These are phyloP conservation scores for Anthoceros angustus DNA, from an alignment of 225 moss, liverwort and hornwort genomes.

Conservation along the genomic window DNA sequence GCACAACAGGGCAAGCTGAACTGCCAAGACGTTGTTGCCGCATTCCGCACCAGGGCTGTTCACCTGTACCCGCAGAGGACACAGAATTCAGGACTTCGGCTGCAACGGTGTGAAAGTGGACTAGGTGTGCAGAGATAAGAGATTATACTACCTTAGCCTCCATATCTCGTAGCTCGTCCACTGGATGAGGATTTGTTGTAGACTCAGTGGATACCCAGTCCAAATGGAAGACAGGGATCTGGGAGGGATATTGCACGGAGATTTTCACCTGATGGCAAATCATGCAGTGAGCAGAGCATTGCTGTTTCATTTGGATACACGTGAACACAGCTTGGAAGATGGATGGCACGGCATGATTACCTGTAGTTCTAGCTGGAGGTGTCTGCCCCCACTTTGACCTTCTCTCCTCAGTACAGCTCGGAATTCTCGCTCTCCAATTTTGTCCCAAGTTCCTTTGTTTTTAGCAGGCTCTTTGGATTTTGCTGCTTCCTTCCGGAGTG, in stretches of 20 bases:
- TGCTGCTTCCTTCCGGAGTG: not conserved
- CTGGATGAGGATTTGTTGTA: not conserved
- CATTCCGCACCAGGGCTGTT: not conserved
- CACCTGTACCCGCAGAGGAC: not conserved
- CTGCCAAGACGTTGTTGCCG: not conserved
- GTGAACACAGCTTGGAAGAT: not conserved
- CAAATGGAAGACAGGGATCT: not conserved
- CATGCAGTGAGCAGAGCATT: not conserved
- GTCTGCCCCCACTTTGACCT: not conserved
- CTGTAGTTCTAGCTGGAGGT: not conserved
- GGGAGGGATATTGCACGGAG: slow-evolving; percentile 2
- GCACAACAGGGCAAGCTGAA: not conserved
- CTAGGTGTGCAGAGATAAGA: not conserved
- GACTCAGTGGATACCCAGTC: not conserved
- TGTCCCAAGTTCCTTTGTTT: not conserved
- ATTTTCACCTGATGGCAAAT: not conserved
- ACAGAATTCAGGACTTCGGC: not conserved
- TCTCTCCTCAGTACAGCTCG: not conserved
- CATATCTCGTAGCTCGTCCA: not conserved
- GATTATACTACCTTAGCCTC: not conserved
- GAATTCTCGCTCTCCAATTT: not conserved
- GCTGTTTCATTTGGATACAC: not conserved
- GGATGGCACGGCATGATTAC: not conserved
- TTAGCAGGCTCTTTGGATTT: not conserved
- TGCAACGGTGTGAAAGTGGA: not conserved